Base-by-base conservation (phyloP, 306 rosid genomes). In the Quercus ilex region DNA sequence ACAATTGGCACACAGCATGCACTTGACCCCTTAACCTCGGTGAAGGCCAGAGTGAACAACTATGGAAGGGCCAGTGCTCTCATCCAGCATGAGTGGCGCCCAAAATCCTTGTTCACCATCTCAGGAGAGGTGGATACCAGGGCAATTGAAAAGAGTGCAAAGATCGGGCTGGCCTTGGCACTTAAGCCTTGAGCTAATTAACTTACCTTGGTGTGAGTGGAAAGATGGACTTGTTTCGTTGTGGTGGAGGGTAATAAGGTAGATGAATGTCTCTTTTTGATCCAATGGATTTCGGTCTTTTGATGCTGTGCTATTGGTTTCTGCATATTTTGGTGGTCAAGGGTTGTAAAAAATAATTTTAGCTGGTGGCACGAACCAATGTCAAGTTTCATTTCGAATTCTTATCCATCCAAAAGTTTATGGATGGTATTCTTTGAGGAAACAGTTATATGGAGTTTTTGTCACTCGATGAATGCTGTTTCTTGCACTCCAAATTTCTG, bases 31-130 rank as follows among this genome's bases (percentile, higher is more conserved):
- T 52, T 95, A 63, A 95, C 98, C 31, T 83, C 82, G 5, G 87
- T 95, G 84, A 95, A 92, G 90, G 97, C 91, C 31, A 88, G 98
- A 23, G 93, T 95, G 87, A 90, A 95, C 90, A 95, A 89, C 85
- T 87, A 77, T 8, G 99, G 99, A 17, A 78, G 70, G 88, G 91
- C 97, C 30, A 91, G 89, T 71, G 98, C 96, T 79, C 85, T 92
- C 71, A 83, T 95, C 84, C 95, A 91, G 93, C 97, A 95, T 41
- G 96, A 91, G 80, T 92, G 92, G 99, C 93, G 81, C 69, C 97
- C 96, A 26, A 91, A 81, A 76, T 88, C 94, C 33, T 85, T 93
- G 25, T 79, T 95, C 87, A 92, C 97, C 53, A 83, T 95, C 30
- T 91, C 95, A 9, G 96, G 97, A 33, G 98, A 91, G 88, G 98